phyloP scores from a whole-genome alignment of 192 early-diverging fungal genomes.

The Entomortierella lignicola region DNA sequence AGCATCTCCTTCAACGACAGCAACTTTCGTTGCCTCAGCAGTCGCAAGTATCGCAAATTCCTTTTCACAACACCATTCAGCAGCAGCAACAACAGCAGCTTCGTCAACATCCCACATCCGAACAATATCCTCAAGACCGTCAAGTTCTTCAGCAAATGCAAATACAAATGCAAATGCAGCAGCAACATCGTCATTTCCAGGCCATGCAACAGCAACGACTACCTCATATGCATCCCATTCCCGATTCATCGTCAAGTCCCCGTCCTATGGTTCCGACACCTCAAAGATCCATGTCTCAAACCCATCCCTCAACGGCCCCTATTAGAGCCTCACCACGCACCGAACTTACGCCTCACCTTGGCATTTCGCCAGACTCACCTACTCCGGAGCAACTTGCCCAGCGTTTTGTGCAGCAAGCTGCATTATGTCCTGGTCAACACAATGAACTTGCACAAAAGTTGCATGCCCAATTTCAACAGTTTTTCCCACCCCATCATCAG shows the following conservation, averaged over 20 bases:
- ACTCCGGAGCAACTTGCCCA: conserved; percentile 51
- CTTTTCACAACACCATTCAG: neutral
- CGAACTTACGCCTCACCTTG: conserved; percentile 27
- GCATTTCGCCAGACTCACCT: conserved; percentile 33
- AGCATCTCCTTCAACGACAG: conserved; percentile 10
- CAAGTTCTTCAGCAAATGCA: neutral
- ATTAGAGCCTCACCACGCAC: neutral
- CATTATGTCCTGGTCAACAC: conserved; percentile 43
- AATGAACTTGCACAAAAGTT: conserved; percentile 43
- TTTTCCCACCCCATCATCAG: conserved; percentile 43
- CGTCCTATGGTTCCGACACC: conserved; percentile 7
- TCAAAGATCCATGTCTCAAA: conserved; percentile 34
- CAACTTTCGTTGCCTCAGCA: neutral
- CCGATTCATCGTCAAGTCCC: conserved; percentile 1
- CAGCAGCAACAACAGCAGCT: conserved; percentile 9
- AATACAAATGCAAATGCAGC: conserved; percentile 6
- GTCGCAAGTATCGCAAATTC: neutral
- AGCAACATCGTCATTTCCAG: neutral
- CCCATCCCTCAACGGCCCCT: conserved; percentile 26
- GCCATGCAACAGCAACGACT: neutral
- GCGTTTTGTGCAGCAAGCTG: conserved; percentile 47
- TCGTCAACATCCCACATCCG: neutral
- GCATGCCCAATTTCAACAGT: conserved; percentile 45
- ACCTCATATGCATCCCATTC: neutral
- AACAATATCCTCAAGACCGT: conserved; percentile 5